Evolutionary conservation across 768 basidiomycete genomes (phyloP).

Genomic region (Coprinellus aureogranulatus): DNA sequence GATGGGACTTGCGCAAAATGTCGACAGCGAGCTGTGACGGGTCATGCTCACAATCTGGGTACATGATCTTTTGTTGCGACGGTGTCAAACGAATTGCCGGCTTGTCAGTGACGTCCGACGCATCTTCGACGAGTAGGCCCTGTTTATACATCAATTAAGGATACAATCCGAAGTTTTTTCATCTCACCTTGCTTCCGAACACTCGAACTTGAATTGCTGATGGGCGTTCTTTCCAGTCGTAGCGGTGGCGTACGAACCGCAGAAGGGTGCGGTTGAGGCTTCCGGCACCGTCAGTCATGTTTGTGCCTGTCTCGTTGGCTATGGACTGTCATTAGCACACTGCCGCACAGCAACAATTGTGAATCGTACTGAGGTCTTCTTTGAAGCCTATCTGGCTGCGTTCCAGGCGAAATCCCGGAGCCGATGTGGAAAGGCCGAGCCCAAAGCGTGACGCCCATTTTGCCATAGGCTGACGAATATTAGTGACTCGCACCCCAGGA

Average conservation of each 20-base stretch:
- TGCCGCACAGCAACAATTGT: not conserved
- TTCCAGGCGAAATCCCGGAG: constrained; percentile 49
- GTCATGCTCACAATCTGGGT: constrained; percentile 29
- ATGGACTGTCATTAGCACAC: not conserved
- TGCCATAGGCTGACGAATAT: constrained; percentile 44
- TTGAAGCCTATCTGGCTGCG: constrained; percentile 34
- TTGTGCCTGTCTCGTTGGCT: constrained; percentile 31
- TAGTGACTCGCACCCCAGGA: not conserved
- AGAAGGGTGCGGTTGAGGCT: constrained; percentile 39
- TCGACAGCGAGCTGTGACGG: constrained; percentile 49
- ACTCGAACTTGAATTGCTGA: constrained; percentile 53
- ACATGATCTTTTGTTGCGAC: constrained; percentile 49
- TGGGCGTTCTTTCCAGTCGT: constrained; percentile 38
- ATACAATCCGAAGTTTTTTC: not conserved
- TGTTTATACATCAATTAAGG: constrained; percentile 13
- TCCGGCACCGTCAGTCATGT: constrained; percentile 61
- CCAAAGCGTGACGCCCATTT: constrained; percentile 67
- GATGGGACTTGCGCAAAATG: constrained; percentile 49
- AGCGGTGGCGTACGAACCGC: constrained; percentile 28
- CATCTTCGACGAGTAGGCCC: constrained; percentile 41
- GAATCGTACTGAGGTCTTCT: constrained; percentile 47
- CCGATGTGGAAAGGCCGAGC: constrained; percentile 62
- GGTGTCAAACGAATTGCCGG: constrained; percentile 31
- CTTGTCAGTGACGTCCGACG: constrained; percentile 20
- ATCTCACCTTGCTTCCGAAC: constrained; percentile 43